Evolutionary conservation across 1,284 basidiomycete species (phyloP).

Genomic region (Cryptococcus sp.): DNA sequence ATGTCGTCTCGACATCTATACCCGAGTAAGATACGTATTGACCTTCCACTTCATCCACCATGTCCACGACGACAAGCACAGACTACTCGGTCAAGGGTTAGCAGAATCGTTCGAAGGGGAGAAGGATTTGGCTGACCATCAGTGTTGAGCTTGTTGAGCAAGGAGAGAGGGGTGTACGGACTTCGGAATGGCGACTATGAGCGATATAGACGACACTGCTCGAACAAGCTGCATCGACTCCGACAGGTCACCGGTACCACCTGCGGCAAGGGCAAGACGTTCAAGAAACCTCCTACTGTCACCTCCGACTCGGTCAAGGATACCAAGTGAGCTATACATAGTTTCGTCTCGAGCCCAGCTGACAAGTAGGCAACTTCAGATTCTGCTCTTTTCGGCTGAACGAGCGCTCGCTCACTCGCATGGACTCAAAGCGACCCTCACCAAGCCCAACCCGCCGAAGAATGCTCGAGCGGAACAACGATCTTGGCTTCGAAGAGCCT

Average conservation of each 20-base stretch:
- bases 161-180: constrained; percentile 85
- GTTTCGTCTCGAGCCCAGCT: too few species aligned
- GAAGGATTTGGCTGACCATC: constrained; percentile 6
- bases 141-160: constrained; percentile 78
- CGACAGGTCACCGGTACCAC: constrained; percentile 76
- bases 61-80: not conserved
- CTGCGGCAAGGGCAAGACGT: constrained; percentile 82
- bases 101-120: constrained; percentile 8
- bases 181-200: constrained; percentile 80
- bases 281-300: constrained; percentile 69
- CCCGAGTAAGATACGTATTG: too few species aligned
- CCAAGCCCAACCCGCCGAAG: constrained; percentile 21
- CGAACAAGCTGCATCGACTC: constrained; percentile 81
- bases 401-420: constrained; percentile 87
- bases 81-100: constrained; percentile 39
- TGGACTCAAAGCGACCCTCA: constrained; percentile 55
- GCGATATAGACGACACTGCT: constrained; percentile 82
- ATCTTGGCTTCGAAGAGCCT: constrained; percentile 69
- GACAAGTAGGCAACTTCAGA: constrained; percentile 58
- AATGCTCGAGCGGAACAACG: constrained; percentile 34
- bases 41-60: not conserved
- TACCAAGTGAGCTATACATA: constrained; percentile 67
- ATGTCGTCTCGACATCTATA: not conserved
- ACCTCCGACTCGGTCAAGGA: constrained; percentile 63
- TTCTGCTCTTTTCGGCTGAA: constrained; percentile 82